Conservation (phyloP, 768 basidiomycete genomes). For the Lactarius quietus region DNA sequence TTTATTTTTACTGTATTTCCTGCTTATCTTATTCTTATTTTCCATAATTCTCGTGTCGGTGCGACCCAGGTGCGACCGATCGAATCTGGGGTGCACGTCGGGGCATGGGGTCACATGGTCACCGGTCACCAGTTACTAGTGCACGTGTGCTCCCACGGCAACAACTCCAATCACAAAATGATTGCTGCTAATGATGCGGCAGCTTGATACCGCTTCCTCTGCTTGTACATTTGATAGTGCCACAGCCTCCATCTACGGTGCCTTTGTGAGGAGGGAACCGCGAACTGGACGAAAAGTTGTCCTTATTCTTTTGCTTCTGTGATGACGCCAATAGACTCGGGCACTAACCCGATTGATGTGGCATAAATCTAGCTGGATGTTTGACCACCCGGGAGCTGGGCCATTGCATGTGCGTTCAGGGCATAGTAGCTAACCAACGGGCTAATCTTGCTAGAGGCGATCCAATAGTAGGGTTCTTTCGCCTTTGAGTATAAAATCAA, state of each 20-base stretch:
- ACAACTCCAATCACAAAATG: neutral
- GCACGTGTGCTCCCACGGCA: no score
- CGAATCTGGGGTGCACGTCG: neutral
- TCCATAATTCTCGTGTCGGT: neutral
- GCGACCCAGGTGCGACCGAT: neutral
- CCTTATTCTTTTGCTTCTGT: neutral
- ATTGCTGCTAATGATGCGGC: no score
- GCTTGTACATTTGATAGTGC: neutral
- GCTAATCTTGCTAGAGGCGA: neutral
- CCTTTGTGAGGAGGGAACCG: neutral
- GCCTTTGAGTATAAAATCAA: neutral
- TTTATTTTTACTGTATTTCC: neutral
- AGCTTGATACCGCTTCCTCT: neutral
- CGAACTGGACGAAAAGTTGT: neutral
- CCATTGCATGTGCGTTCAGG: neutral
- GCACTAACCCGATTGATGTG: neutral
- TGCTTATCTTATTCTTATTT: neutral
- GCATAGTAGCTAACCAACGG: neutral
- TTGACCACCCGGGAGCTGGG: no score
- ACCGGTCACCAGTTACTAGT: no score
- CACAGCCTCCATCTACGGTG: neutral
- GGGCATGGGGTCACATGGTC: no score
- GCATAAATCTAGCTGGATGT: neutral
- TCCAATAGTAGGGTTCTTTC: neutral
- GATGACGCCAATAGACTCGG: neutral